Percentiles rank a stretch among this genome's conserved stretches.
Conservation (phyloP, 2,329 filamentous ascomycete species). For the Teratosphaeria epicoccoides region DNA sequence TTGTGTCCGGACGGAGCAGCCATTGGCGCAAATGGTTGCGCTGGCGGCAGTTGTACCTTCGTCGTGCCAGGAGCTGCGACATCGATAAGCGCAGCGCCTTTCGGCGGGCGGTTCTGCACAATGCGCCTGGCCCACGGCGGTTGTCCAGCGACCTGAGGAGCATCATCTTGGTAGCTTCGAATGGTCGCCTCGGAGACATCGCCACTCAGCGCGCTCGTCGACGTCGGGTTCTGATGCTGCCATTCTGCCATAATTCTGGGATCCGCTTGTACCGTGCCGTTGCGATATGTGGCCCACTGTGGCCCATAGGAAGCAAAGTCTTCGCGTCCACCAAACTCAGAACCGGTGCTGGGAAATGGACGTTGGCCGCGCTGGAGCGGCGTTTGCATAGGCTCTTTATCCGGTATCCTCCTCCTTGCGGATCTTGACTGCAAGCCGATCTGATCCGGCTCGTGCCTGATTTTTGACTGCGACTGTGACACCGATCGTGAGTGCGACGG, state of each 20-base stretch:
- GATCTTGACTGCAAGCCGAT: neutral
- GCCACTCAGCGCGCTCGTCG: neutral
- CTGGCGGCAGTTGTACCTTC: neutral
- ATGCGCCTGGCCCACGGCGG: slow-evolving; percentile 7
- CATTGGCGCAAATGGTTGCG: neutral
- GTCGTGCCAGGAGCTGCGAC: neutral
- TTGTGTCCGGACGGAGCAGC: neutral
- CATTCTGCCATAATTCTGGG: neutral
- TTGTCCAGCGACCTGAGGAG: neutral
- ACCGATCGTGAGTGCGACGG: neutral
- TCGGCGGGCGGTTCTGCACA: slow-evolving; percentile 1
- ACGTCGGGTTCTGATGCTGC: neutral
- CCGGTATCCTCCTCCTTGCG: too few relatives aligned
- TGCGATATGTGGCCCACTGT: neutral
- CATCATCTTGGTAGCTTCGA: neutral
- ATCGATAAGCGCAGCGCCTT: slow-evolving; percentile 5
- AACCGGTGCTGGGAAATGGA: neutral
- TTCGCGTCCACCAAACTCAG: neutral
- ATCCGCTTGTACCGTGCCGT: neutral
- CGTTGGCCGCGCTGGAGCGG: neutral
- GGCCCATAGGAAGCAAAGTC: neutral
- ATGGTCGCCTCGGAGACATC: neutral
- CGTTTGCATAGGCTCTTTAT: neutral
- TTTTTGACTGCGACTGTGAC: neutral
- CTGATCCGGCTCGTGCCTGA: neutral